These are phyloP conservation scores for Kernera saxatilis DNA, from an alignment of 345 rosid genomes.

Conservation along the genomic window DNA sequence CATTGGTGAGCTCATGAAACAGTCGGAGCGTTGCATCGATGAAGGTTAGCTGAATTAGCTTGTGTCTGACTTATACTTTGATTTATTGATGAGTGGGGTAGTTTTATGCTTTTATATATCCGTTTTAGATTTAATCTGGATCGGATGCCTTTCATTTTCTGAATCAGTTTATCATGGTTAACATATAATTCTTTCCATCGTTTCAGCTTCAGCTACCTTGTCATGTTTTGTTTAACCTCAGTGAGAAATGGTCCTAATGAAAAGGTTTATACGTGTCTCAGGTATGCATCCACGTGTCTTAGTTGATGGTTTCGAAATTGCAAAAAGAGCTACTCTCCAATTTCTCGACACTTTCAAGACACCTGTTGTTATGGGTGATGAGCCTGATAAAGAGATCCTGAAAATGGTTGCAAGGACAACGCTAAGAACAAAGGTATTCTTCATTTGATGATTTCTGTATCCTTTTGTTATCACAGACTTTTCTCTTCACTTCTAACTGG, in stretches of 20 bases:
- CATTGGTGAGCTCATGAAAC: slow-evolving; percentile 98
- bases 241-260: background rate
- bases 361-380: slow-evolving; percentile 88
- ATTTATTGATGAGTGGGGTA: background rate
- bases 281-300: slow-evolving; percentile 99
- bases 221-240: background rate
- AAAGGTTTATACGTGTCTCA: slow-evolving; percentile 18
- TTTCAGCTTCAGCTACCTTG: background rate
- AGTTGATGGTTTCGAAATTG: slow-evolving; percentile 97
- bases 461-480: background rate
- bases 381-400: slow-evolving; percentile 91
- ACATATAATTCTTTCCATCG: background rate
- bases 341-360: slow-evolving; percentile 93
- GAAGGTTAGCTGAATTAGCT: slow-evolving; percentile 50
- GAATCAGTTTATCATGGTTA: background rate
- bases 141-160: background rate
- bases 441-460: background rate
- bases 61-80: background rate
- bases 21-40: slow-evolving; percentile 91
- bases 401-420: slow-evolving; percentile 98
- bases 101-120: background rate
- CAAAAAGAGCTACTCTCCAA: slow-evolving; percentile 87
- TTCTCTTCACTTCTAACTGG: background rate
- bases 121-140: background rate
- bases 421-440: slow-evolving; percentile 77